Evolutionary conservation across 371 early-diverging fungal species (phyloP).

Genomic region (Circinella umbellata): DNA sequence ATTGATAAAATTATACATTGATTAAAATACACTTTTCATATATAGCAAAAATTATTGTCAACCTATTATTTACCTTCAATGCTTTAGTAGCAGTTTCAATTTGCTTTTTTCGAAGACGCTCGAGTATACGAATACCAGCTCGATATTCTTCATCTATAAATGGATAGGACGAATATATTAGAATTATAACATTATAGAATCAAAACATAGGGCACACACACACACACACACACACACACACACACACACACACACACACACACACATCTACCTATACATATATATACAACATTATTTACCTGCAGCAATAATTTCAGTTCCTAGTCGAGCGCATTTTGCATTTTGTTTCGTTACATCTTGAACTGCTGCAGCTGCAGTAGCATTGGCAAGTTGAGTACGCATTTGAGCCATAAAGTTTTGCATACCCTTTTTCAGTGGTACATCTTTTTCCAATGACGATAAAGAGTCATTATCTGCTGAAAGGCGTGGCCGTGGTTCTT

Average conservation of each 20-base stretch:
- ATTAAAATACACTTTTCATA: background rate
- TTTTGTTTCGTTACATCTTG: slow-evolving; percentile 44
- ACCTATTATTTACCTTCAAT: slow-evolving; percentile 39
- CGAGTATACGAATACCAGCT: slow-evolving; percentile 57
- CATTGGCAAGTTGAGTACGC: slow-evolving; percentile 46
- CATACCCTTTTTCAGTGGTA: slow-evolving; percentile 43
- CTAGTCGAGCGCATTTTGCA: slow-evolving; percentile 46
- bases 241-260: no score
- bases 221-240: no score
- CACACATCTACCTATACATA: no score
- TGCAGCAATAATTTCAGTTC: slow-evolving; percentile 59
- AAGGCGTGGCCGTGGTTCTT: slow-evolving; percentile 34
- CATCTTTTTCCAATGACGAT: slow-evolving; percentile 28
- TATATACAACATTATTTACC: slow-evolving; percentile 33
- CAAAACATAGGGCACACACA: no score
- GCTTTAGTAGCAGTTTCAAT: slow-evolving; percentile 43
- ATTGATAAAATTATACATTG: background rate
- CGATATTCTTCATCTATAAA: slow-evolving; percentile 62
- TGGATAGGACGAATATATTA: background rate
- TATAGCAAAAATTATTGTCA: background rate
- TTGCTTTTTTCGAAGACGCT: slow-evolving; percentile 53
- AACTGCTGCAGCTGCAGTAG: slow-evolving; percentile 37
- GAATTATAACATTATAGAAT: no score
- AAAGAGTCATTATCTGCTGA: slow-evolving; percentile 41
- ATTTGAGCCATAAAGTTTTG: slow-evolving; percentile 51